Evolutionary conservation across 352 stramenopile genomes (phyloP), one percentile per base, ranked within the genome.

Genomic region (Phytophthora idaei): DNA sequence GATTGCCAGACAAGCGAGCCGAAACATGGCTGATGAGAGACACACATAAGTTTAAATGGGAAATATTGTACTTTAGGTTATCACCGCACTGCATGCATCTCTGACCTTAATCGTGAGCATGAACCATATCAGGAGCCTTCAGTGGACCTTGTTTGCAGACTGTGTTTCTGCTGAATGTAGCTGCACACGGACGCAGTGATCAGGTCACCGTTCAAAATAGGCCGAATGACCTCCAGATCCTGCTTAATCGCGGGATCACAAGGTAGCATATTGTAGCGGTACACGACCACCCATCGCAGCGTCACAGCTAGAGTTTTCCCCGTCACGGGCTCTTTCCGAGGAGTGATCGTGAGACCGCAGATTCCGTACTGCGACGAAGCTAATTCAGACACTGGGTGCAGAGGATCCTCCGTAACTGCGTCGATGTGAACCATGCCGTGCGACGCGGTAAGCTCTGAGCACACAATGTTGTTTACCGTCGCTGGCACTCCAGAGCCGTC

Each of bases 401-500:
- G 39, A 8, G 59, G 59, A 36, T 80, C 72, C 11, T 74, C 54
- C 3, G 36, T 62, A 10, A 77, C 47, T 5, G 55, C 69, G 17
- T 80, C 72, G 10, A 77, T 65, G 47, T 76, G 61, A n/a, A 80
- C 61, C 39, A 80, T 64, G 5, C 68, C 69, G 21, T 67, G 51
- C 0, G 37, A 49, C 21, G 62, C 36, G 1, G 59, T 65, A 10
- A 80, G 45, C 6, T 69, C 48, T 1, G 63, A 64, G 34, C 68
- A 73, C 9, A 70, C 36, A 11, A 73, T 55, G 37, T 71, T 68
- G 63, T 78, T 78, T 17, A 68, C 55, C 7, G 62, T 71, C 12
- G 67, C 39, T 17, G 34, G 14, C 2, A 76, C n/a, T 7, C 54
- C 67, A 0, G 48, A 46, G 15, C 67, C 70, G 7, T 67, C 52